phyloP scores from a whole-genome alignment of 495 filamentous ascomycete genomes.

The Penicillium soppii region DNA sequence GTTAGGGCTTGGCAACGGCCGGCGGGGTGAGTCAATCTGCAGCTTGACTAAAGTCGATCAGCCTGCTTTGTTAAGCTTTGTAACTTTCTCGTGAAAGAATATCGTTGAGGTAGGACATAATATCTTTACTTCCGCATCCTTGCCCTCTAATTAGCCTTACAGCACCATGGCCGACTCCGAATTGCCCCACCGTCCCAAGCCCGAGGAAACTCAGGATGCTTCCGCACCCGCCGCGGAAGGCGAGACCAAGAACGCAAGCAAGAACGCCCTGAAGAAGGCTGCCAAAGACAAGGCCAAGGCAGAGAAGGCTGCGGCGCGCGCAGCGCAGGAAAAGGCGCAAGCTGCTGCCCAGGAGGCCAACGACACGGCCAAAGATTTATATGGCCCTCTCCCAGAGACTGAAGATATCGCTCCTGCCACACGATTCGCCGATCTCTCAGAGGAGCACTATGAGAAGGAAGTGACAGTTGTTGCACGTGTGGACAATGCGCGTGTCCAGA shows the following conservation, averaged over 20 bases:
- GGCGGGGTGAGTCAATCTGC: constrained; percentile 37
- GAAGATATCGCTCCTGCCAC: constrained; percentile 36
- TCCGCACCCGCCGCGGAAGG: constrained; percentile 36
- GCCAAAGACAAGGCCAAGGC: constrained; percentile 69
- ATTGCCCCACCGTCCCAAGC: constrained; percentile 49
- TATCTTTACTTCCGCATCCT: background rate
- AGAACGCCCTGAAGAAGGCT: constrained; percentile 66
- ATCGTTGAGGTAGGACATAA: constrained; percentile 18
- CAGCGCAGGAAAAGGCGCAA: constrained; percentile 52
- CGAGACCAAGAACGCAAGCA: constrained; percentile 50
- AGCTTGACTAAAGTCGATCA: constrained; percentile 5
- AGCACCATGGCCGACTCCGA: constrained; percentile 47
- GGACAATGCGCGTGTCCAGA: constrained; percentile 83
- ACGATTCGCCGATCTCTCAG: constrained; percentile 47
- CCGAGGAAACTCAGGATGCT: constrained; percentile 38
- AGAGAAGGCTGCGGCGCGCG: constrained; percentile 57
- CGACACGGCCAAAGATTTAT: constrained; percentile 70
- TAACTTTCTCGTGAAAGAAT: constrained; percentile 12
- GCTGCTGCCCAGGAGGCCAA: constrained; percentile 53
- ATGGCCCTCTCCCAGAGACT: constrained; percentile 52
- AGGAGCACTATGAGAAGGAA: constrained; percentile 66
- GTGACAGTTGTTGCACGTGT: constrained; percentile 80
- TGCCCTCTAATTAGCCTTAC: constrained; percentile 8
- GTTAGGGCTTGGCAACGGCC: constrained; percentile 39
- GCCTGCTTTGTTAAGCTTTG: constrained; percentile 3